Evolutionary conservation across 2,329 filamentous ascomycete species (phyloP).

Genomic region (Phyllosticta citriasiana): DNA sequence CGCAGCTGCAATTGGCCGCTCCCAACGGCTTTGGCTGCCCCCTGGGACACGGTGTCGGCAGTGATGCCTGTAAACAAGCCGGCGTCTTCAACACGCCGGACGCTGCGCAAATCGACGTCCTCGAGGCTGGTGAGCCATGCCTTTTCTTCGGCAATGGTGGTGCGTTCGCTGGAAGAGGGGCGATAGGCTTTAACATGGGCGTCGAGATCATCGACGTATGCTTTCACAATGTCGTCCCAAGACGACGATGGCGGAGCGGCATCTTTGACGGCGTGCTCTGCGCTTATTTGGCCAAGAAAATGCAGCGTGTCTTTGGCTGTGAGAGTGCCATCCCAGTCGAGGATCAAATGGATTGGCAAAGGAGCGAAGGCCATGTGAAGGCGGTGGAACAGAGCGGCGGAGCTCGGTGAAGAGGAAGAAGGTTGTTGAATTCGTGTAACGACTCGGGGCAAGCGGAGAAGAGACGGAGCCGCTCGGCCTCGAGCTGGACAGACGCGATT

Average conservation of each 20-base stretch:
- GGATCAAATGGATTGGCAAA: slow-evolving; percentile 25
- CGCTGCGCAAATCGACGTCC: slow-evolving; percentile 31
- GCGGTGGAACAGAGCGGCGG: not conserved
- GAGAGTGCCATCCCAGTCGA: slow-evolving; percentile 41
- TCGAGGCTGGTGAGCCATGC: slow-evolving; percentile 27
- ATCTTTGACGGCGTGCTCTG: not conserved
- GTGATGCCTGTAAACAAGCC: slow-evolving; percentile 32
- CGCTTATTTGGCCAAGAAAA: slow-evolving; percentile 28
- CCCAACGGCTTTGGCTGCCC: slow-evolving; percentile 17
- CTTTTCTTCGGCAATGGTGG: slow-evolving; percentile 25
- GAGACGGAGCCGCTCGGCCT: not conserved
- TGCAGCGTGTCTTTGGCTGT: slow-evolving; percentile 36
- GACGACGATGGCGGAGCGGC: slow-evolving; percentile 9
- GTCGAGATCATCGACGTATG: slow-evolving; percentile 33
- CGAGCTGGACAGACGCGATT: not conserved
- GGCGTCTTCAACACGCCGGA: slow-evolving; percentile 29
- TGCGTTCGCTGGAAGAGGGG: slow-evolving; percentile 19
- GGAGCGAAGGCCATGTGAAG: slow-evolving; percentile 1
- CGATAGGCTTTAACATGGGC: slow-evolving; percentile 21
- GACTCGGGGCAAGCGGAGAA: not conserved
- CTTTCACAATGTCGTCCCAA: slow-evolving; percentile 31
- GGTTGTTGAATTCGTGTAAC: not conserved
- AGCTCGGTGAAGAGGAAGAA: not conserved
- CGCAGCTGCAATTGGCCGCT: slow-evolving; percentile 26
- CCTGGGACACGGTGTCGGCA: slow-evolving; percentile 17